Base-by-base conservation (phyloP, 2,329 filamentous ascomycete species). In the Neonectria sp. region DNA sequence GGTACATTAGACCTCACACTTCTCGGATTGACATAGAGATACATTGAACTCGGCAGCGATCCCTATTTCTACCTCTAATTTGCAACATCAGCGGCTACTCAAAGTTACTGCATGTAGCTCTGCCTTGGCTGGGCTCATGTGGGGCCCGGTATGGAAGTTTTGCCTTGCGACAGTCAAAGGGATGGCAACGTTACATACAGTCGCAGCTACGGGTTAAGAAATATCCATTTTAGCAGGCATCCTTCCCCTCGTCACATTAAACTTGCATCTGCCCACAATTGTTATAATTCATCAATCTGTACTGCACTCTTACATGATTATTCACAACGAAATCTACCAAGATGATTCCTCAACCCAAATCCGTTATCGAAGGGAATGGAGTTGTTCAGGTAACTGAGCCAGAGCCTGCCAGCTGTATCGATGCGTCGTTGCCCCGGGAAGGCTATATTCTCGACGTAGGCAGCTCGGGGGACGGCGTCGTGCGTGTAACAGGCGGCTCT, bases 311-410 rank as follows among this genome's bases (percentile, higher is more conserved):
- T 45, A 4, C 43, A 24, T 12, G 43, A 24, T 45, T 24, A 24
- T 45, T 24, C n/a, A 24, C 2, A 45, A 24, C 43, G n/a, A 17
- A 4, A 45, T 45, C n/a, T 12, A 24, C 7, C 17, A 51, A 35
- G 5, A 62, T 62, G 59, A 62, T 62, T 48, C 59, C 59, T 49
- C 51, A 62, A n/a, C 59, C 59, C n/a, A 43, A 48, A n/a, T 55
- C 59, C 21, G 13, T 48, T 27, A 49, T n/a, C 17, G 6, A 25
- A 37, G 21, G 51, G 4, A 21, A 46, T 12, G 40, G 33, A 8
- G 9, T 55, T 27, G 40, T 62, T 25, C n/a, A 55, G 11, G n/a
- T 55, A 15, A 27, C 40, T 9, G 15, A 62, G 8, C 59, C 17
- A n/a, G 29, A 62, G 12, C 59, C 59, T 7, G 27, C 29, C 51